Conservation (phyloP, 257 asterid species). For the Eustoma russellianum region DNA sequence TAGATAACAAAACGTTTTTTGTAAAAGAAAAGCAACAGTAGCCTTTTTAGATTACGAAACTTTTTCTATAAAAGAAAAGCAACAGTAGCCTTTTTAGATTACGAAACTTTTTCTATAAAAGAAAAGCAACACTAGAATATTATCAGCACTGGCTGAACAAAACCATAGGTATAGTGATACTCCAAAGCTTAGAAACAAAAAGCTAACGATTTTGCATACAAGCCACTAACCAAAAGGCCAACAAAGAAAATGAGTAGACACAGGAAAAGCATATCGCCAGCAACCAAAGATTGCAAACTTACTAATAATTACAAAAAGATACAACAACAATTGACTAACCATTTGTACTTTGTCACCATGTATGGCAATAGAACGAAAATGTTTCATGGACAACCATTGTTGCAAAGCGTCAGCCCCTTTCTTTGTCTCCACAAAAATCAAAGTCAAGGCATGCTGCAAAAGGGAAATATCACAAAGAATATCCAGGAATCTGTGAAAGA, state of each 20-base stretch:
- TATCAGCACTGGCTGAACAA: too few species aligned
- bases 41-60: too few species aligned
- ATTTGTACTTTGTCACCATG: slow-evolving; percentile 79
- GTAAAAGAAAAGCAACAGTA: too few species aligned
- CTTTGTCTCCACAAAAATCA: slow-evolving; percentile 74
- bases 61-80: too few species aligned
- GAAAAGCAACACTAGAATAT: too few species aligned
- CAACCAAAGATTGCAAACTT: background rate
- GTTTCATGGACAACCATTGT: slow-evolving; percentile 37
- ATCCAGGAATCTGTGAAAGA: background rate
- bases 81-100: too few species aligned
- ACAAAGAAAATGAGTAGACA: background rate
- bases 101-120: too few species aligned
- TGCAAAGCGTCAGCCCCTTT: slow-evolving; percentile 64
- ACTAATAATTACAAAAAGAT: background rate
- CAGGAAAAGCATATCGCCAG: background rate
- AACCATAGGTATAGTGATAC: too few species aligned
- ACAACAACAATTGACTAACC: slow-evolving; percentile 26
- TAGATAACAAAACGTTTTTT: too few species aligned
- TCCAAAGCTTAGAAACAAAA: too few species aligned
- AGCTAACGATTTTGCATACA: too few species aligned
- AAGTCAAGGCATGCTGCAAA: slow-evolving; percentile 39
- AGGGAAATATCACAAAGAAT: background rate
- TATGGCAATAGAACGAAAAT: slow-evolving; percentile 55
- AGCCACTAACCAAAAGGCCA: background rate